These are phyloP conservation scores for Mariannaea elegans DNA, from an alignment of 2,329 filamentous ascomycete genomes.

Conservation along the genomic window DNA sequence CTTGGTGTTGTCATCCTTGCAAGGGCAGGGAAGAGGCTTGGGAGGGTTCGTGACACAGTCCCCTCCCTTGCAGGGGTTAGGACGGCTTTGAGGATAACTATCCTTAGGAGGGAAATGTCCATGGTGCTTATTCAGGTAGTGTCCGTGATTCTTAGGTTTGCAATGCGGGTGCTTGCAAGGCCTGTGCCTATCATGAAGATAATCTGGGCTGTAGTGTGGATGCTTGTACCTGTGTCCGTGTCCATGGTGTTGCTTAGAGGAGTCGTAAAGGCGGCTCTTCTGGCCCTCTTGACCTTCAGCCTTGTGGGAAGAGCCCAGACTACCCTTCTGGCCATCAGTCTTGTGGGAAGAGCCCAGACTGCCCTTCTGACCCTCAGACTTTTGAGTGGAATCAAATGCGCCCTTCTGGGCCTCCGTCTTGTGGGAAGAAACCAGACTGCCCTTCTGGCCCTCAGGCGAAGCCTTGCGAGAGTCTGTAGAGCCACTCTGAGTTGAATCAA, in stretches of 20 bases:
- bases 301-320: not conserved
- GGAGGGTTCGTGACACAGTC: constrained; percentile 14
- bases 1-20: constrained; percentile 15
- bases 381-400: not conserved
- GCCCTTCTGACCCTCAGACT: no score
- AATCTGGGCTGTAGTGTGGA: not conserved
- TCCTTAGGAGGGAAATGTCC: no score
- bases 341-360: not conserved
- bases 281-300: not conserved
- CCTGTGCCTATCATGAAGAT: constrained; percentile 5
- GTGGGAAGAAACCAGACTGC: not conserved
- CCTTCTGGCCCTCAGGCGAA: not conserved
- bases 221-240: constrained; percentile 11
- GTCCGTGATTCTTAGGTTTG: not conserved
- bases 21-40: constrained; percentile 25
- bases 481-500: no score
- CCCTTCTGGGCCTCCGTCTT: not conserved
- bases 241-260: constrained; percentile 24
- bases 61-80: constrained; percentile 14
- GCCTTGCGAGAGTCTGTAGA: not conserved
- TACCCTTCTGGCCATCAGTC: not conserved
- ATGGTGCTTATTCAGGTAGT: not conserved
- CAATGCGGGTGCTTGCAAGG: not conserved
- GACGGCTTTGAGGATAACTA: not conserved
- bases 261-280: not conserved